Percentiles rank a stretch among this genome's conserved stretches.
These are phyloP conservation scores for Colletotrichum horii DNA, from an alignment of 2,329 filamentous ascomycete genomes.

Conservation along the genomic window DNA sequence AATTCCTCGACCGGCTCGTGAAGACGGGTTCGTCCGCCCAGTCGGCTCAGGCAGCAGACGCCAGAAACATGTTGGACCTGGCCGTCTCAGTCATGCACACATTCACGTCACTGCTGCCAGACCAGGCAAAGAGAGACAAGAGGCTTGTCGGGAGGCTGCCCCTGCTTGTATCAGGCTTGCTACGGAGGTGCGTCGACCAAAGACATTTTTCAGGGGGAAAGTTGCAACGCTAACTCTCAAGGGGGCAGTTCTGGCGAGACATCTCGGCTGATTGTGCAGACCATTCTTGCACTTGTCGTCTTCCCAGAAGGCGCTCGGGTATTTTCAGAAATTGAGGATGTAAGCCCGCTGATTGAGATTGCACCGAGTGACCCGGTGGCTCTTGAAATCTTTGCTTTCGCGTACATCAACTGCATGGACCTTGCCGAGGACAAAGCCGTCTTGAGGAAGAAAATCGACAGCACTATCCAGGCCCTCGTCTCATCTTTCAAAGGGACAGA, in stretches of 20 bases:
- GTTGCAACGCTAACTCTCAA: not conserved
- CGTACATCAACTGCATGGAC: conserved; percentile 59
- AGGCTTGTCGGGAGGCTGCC: conserved; percentile 60
- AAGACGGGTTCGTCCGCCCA: conserved; percentile 50
- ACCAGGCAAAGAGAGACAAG: conserved; percentile 44
- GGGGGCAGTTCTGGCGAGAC: conserved; percentile 56
- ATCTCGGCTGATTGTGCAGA: conserved; percentile 57
- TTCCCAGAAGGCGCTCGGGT: conserved; percentile 53
- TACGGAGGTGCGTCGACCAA: conserved; percentile 50
- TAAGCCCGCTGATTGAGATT: conserved; percentile 61
- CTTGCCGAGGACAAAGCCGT: conserved; percentile 30
- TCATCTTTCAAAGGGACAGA: conserved; percentile 64
- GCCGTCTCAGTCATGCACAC: conserved; percentile 68
- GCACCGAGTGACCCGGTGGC: conserved; percentile 58
- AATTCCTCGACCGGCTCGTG: conserved; percentile 69
- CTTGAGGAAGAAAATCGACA: conserved; percentile 48
- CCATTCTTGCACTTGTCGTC: conserved; percentile 61
- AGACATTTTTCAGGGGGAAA: not conserved
- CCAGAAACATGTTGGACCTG: conserved; percentile 66
- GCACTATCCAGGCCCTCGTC: conserved; percentile 51
- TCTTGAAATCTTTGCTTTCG: conserved; percentile 59
- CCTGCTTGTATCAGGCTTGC: conserved; percentile 55
- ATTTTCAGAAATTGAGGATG: conserved; percentile 54
- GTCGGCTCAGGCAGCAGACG: conserved; percentile 43
- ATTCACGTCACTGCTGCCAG: conserved; percentile 63